Conservation (phyloP, 2,329 filamentous ascomycete genomes). For the Fusarium sacchari region DNA sequence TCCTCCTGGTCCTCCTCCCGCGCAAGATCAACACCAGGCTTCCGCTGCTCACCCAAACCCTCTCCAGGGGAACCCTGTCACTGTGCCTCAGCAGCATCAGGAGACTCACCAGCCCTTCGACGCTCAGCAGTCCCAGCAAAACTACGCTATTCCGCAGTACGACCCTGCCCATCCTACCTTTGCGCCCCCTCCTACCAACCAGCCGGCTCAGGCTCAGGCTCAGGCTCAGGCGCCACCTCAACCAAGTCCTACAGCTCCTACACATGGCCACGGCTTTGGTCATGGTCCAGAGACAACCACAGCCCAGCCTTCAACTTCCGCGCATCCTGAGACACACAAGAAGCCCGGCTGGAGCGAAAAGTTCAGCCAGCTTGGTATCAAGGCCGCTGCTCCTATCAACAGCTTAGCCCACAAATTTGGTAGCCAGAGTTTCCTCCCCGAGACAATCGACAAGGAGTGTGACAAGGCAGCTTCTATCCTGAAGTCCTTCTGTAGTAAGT, state of each 20-base stretch:
- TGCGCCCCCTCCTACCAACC: conserved; percentile 41
- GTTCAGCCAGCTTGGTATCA: conserved; percentile 49
- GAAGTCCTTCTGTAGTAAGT: conserved; percentile 83
- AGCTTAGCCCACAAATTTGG: conserved; percentile 83
- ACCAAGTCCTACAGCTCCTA: background rate
- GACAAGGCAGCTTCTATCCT: conserved; percentile 91
- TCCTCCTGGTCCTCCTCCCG: conserved; percentile 40
- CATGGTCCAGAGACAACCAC: conserved; percentile 2
- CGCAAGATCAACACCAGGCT: conserved; percentile 31
- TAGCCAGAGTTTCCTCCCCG: conserved; percentile 86
- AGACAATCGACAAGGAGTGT: conserved; percentile 85
- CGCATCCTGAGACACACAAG: conserved; percentile 33
- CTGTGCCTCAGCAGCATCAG: conserved; percentile 4
- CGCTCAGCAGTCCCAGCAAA: conserved; percentile 16
- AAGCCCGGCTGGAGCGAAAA: conserved; percentile 46
- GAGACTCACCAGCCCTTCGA: conserved; percentile 4
- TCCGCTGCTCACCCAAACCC: conserved; percentile 31
- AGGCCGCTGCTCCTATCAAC: conserved; percentile 79
- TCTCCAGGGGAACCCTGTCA: conserved; percentile 33
- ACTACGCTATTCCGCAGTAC: conserved; percentile 46
- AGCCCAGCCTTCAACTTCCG: conserved; percentile 5
- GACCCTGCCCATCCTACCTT: conserved; percentile 46
- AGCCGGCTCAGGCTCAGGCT: conserved; percentile 1
- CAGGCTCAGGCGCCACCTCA: background rate
- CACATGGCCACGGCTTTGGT: background rate